phyloP scores from a whole-genome alignment of 176 grass and related monocot species.

The Dactylis glomerata region DNA sequence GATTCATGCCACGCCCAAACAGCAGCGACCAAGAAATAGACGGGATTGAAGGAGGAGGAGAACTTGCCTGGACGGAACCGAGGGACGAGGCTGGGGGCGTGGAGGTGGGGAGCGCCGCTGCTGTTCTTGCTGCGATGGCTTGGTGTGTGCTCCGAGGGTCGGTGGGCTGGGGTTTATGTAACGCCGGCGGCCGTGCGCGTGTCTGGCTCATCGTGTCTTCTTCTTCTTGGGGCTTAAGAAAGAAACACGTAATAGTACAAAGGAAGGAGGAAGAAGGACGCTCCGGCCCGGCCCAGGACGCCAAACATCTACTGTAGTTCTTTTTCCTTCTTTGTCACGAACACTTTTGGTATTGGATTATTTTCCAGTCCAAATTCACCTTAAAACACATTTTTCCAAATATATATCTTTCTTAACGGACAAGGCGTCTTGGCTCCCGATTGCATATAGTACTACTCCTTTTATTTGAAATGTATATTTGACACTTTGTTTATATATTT shows the following conservation, averaged over 20 bases:
- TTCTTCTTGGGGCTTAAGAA: constrained; percentile 33
- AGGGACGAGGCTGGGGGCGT: background rate
- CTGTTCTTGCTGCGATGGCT: background rate
- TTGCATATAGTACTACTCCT: no score
- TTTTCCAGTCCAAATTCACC: no score
- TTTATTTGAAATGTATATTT: no score
- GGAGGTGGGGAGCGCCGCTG: background rate
- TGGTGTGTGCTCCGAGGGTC: background rate
- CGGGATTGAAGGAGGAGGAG: background rate
- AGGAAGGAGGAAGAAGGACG: background rate
- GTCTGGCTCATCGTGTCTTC: background rate
- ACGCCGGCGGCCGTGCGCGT: constrained; percentile 2
- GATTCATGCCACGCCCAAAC: background rate
- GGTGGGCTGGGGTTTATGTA: background rate
- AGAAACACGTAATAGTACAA: background rate
- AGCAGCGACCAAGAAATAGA: background rate
- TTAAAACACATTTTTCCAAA: no score
- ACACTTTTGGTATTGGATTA: no score
- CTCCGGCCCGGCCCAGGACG: background rate
- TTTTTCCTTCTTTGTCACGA: background rate
- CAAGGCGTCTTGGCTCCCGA: no score
- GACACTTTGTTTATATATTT: no score
- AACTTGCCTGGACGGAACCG: background rate
- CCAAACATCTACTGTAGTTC: background rate
- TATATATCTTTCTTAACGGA: no score